phyloP scores from a whole-genome alignment of 106 monocot species.

The Dendrobium huoshanense region DNA sequence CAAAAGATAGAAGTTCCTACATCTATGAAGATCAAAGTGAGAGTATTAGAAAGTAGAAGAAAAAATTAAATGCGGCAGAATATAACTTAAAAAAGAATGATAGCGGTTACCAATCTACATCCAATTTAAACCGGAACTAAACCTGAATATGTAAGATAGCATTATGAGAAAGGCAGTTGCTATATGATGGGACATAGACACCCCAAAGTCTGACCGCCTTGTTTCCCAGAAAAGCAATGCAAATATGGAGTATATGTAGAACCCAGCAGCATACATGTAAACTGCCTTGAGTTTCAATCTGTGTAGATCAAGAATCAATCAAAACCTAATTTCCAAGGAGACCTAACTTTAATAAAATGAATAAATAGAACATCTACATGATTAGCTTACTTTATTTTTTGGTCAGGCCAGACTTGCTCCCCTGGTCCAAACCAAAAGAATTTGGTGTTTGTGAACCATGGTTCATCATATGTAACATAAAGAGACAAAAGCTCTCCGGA shows the following conservation, averaged over 20 bases:
- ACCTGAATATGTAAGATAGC: constrained; percentile 87
- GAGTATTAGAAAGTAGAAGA: too few relatives aligned
- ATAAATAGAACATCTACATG: neutral
- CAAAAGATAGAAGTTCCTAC: too few relatives aligned
- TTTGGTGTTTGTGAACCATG: constrained; percentile 81
- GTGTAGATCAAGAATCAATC: constrained; percentile 21
- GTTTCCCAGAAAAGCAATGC: constrained; percentile 97
- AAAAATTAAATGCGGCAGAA: too few relatives aligned
- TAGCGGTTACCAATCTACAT: neutral
- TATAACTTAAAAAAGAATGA: neutral
- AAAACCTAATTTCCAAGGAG: neutral
- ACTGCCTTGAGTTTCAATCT: constrained; percentile 77
- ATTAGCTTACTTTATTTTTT: constrained; percentile 64
- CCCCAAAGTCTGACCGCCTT: constrained; percentile 78
- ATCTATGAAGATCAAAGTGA: too few relatives aligned
- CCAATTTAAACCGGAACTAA: constrained; percentile 3
- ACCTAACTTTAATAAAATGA: neutral
- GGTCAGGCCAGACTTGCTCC: constrained; percentile 82
- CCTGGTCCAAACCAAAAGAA: constrained; percentile 92
- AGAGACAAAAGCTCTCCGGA: constrained; percentile 61
- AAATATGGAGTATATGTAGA: constrained; percentile 90
- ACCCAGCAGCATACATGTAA: constrained; percentile 88
- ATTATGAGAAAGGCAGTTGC: constrained; percentile 69
- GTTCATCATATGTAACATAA: constrained; percentile 74
- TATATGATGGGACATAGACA: constrained; percentile 90